phyloP scores from a whole-genome alignment of 2,329 filamentous ascomycete species.

The Tolypocladium sp. region DNA sequence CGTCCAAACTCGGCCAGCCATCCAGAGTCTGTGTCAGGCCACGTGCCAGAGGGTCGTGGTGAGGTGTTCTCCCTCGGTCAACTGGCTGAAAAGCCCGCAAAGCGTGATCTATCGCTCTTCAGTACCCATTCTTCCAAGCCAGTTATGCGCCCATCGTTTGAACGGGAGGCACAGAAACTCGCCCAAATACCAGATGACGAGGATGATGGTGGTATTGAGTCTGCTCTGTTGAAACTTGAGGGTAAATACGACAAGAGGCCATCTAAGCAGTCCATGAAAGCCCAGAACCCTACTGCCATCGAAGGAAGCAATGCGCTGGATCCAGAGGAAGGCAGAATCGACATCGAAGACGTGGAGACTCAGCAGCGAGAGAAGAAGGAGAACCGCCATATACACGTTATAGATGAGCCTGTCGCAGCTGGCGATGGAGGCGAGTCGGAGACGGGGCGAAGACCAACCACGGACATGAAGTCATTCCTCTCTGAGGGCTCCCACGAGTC shows the following conservation, averaged over 20 bases:
- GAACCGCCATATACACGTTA: constrained; percentile 36
- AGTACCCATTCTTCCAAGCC: constrained; percentile 55
- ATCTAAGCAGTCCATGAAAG: constrained; percentile 22
- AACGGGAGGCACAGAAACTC: constrained; percentile 78
- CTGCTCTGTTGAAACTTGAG: constrained; percentile 85
- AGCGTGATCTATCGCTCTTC: constrained; percentile 43
- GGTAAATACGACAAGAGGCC: constrained; percentile 62
- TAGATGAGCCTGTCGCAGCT: constrained; percentile 27
- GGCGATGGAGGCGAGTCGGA: constrained; percentile 5
- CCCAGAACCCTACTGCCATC: background rate
- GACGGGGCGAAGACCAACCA: constrained; percentile 16
- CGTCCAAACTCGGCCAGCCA: constrained; percentile 16
- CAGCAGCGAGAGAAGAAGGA: constrained; percentile 30
- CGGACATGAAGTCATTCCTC: constrained; percentile 36
- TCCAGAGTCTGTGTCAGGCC: constrained; percentile 10
- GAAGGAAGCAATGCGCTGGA: background rate
- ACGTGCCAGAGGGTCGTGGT: constrained; percentile 17
- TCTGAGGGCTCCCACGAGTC: constrained; percentile 61
- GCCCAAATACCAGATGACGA: constrained; percentile 78
- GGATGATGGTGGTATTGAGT: constrained; percentile 80
- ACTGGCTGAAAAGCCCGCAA: constrained; percentile 40
- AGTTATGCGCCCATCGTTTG: constrained; percentile 66
- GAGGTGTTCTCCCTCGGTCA: constrained; percentile 50
- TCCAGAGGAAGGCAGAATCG: background rate
- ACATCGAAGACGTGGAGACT: background rate